Evolutionary conservation across 495 filamentous ascomycete species (phyloP).

Genomic region (Haplographium delicatum): DNA sequence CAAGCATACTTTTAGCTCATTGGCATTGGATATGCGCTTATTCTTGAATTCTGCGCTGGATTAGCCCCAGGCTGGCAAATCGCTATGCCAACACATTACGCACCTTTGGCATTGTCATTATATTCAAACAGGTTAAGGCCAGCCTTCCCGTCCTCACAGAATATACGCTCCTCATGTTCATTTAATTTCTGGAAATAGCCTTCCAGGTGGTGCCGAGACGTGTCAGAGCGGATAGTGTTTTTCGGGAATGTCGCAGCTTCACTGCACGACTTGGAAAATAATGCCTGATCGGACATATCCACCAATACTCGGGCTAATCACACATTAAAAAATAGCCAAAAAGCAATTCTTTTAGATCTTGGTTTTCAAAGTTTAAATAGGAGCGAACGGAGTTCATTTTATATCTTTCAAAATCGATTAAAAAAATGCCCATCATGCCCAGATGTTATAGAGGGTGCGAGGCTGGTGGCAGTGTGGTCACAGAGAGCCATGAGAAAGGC

Average conservation of each 20-base stretch:
- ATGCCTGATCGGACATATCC: slow-evolving; percentile 1
- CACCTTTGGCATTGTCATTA: slow-evolving; percentile 9
- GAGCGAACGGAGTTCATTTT: neutral
- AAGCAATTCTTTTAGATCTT: too few relatives aligned
- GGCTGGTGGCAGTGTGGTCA: too few relatives aligned
- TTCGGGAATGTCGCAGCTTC: slow-evolving; percentile 13
- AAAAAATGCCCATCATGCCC: neutral
- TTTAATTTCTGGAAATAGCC: slow-evolving; percentile 11
- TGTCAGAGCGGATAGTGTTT: slow-evolving; percentile 11
- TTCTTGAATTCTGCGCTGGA: slow-evolving; percentile 14
- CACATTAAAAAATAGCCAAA: neutral
- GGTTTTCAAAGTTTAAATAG: neutral
- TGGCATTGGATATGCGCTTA: neutral
- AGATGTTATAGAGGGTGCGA: neutral
- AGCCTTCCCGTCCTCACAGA: slow-evolving; percentile 13
- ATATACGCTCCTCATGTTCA: slow-evolving; percentile 11
- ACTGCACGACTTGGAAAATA: slow-evolving; percentile 11
- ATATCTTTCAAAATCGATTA: neutral
- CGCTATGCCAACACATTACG: too few relatives aligned
- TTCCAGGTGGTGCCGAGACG: slow-evolving; percentile 4
- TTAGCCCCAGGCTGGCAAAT: too few relatives aligned
- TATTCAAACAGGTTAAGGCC: slow-evolving; percentile 20
- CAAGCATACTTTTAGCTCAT: slow-evolving; percentile 4
- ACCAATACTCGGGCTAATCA: neutral
- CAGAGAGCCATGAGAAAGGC: too few relatives aligned